Percentiles rank a stretch among this genome's conserved stretches.
Conservation (phyloP, 495 filamentous ascomycete genomes). For the Penicillium nucicola region DNA sequence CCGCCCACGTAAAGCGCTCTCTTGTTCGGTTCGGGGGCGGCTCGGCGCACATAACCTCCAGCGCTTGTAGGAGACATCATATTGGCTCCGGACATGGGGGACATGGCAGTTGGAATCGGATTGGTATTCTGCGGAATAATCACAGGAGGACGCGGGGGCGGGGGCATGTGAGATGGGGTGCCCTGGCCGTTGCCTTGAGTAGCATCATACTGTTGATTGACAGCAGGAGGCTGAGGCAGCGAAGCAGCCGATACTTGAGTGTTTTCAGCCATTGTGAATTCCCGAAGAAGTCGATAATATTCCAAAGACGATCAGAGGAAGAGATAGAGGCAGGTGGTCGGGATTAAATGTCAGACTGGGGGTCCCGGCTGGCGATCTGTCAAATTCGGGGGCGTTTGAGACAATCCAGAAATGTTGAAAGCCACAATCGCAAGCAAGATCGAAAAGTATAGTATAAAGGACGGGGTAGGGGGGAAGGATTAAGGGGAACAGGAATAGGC, state of each 20-base stretch:
- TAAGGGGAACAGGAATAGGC: constrained; percentile 3
- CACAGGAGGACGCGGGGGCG: constrained; percentile 82
- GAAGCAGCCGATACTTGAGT: constrained; percentile 50
- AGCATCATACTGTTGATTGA: constrained; percentile 68
- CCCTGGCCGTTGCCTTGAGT: constrained; percentile 59
- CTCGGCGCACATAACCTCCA: constrained; percentile 81
- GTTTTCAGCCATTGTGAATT: constrained; percentile 64
- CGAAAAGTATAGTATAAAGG: constrained; percentile 12
- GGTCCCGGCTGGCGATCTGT: constrained; percentile 1
- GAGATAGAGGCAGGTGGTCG: constrained; percentile 14
- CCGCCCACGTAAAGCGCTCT: constrained; percentile 95
- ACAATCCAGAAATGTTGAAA: constrained; percentile 7
- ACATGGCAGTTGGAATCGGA: constrained; percentile 90
- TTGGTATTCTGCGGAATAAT: constrained; percentile 96
- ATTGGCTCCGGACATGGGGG: constrained; percentile 66
- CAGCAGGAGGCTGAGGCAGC: constrained; percentile 63
- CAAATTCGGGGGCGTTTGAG: constrained; percentile 7
- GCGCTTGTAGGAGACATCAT: constrained; percentile 81
- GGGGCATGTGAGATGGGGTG: constrained; percentile 79
- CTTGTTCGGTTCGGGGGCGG: constrained; percentile 98
- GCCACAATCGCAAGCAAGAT: constrained; percentile 11
- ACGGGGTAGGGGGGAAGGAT: no score
- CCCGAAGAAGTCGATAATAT: constrained; percentile 11
- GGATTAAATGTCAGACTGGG: constrained; percentile 11
- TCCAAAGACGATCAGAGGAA: constrained; percentile 15